Percentiles rank a stretch among this genome's conserved stretches.
phyloP scores from a whole-genome alignment of 2,329 filamentous ascomycete species.

The Dactylellina sp. region DNA sequence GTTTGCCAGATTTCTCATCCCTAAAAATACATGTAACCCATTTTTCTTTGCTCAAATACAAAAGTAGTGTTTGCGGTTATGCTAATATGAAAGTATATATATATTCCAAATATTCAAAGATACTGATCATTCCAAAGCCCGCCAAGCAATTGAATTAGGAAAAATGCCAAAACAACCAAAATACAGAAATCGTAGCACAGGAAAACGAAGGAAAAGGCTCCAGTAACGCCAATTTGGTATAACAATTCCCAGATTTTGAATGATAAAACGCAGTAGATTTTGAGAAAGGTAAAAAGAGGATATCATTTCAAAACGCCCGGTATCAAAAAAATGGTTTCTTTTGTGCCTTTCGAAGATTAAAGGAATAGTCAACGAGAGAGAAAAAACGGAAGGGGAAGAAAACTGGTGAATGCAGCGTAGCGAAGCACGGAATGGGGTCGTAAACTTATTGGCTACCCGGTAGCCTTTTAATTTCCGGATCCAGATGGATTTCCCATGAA shows the following conservation, averaged over 20 bases:
- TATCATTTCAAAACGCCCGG: conserved; percentile 41
- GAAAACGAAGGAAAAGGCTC: conserved; percentile 19
- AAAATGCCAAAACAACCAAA: conserved; percentile 13
- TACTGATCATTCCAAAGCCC: conserved; percentile 38
- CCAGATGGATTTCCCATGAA: conserved; percentile 54
- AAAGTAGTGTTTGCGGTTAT: conserved; percentile 4
- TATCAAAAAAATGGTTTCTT: conserved; percentile 31
- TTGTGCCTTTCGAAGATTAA: conserved; percentile 20
- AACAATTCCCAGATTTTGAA: conserved; percentile 29
- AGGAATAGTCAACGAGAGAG: conserved; percentile 2
- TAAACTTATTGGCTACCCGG: neutral
- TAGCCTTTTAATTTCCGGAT: conserved; percentile 26
- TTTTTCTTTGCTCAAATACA: conserved; percentile 14
- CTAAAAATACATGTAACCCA: conserved; percentile 38
- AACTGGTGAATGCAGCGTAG: neutral
- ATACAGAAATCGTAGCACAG: neutral
- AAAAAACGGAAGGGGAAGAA: neutral
- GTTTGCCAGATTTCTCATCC: conserved; percentile 6
- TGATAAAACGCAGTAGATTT: conserved; percentile 23
- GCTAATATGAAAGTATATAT: neutral
- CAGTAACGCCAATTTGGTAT: conserved; percentile 53
- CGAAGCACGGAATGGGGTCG: neutral
- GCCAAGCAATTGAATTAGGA: conserved; percentile 31
- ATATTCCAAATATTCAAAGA: conserved; percentile 1
- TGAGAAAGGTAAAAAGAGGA: conserved; percentile 17